Conservation (phyloP, 192 early-diverging fungal genomes). For the Coemansia sp. region DNA sequence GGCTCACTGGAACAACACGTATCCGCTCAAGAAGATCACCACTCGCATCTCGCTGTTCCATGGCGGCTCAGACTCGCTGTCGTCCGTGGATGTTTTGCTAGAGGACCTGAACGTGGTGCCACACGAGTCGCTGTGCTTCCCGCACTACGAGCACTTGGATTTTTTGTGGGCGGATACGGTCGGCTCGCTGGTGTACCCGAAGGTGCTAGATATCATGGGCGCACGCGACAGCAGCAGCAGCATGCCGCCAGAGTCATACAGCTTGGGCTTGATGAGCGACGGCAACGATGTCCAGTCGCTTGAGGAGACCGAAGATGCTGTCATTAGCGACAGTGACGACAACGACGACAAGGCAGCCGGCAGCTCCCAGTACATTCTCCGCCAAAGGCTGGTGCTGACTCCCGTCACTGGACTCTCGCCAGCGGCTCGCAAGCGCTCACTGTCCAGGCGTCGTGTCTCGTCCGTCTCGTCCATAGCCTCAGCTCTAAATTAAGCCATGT, state of each 20-base stretch:
- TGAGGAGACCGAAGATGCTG: not conserved
- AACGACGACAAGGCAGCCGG: not conserved
- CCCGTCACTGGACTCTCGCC: not conserved
- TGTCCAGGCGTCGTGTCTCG: conserved; percentile 46
- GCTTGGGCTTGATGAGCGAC: not conserved
- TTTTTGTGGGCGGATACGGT: conserved; percentile 59
- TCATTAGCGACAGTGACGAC: not conserved
- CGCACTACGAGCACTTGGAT: conserved; percentile 82
- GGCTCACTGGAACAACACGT: conserved; percentile 60
- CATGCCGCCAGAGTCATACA: conserved; percentile 3
- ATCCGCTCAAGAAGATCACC: conserved; percentile 63
- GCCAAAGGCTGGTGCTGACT: not conserved
- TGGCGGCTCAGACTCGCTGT: conserved; percentile 84
- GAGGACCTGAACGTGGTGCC: conserved; percentile 52
- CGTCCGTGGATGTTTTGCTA: conserved; percentile 66
- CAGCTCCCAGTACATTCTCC: not conserved
- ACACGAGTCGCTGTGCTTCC: conserved; percentile 62
- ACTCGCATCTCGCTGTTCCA: conserved; percentile 93
- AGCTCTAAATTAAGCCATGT: conserved; percentile 5
- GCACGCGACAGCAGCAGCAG: conserved; percentile 19
- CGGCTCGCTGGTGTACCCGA: conserved; percentile 45
- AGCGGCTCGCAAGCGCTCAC: conserved; percentile 10
- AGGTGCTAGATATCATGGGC: conserved; percentile 38
- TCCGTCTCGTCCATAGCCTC: conserved; percentile 20
- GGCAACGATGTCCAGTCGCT: not conserved